Base-by-base conservation (phyloP, 2,329 filamentous ascomycete genomes). In the Epichloe glyceriae region DNA sequence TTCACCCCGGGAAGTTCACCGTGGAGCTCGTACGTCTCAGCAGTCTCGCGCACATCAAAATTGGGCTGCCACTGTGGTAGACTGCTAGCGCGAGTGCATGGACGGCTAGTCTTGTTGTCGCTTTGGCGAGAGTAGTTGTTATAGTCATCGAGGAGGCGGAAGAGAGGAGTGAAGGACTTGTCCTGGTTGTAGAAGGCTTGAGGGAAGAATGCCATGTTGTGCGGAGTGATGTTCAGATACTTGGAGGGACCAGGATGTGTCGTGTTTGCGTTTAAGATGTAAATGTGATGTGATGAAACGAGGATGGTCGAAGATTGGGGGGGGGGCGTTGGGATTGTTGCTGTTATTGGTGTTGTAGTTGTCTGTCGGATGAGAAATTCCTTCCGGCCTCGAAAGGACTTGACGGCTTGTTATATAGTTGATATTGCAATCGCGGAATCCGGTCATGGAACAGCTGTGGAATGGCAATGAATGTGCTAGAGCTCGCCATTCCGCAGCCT, bases 1-100 rank as follows among this genome's bases (percentile, higher is more conserved):
- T 78, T 77, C 58, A 90, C 73, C 50, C 87, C 87, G 0, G 86
- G 83, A 5, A 91, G 79, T 67, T 91, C 86, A 60, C 86, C 87
- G 60, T 90, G 80, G 19, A 91, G 82, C 67, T 91, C 83, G 63
- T 88, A 91, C 55, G 72, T 65, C 5, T 79, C 68, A 54, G 76
- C 75, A 12, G 76, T 78, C 70, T 93, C 87, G 64, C 79, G 82
- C 54, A 90, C 75, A 60, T 91, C 86, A 62, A 91, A 91, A 67
- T 82, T 85, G 50, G 86, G 87, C 52, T 79, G 76, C 76, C 88
- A 90, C 61, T 77, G 71, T 45, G 71, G 73, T 46, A 75, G 57
- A 52, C 55, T 57, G 30, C 53, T 51, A 44, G 60, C 60, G 33
- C 61, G 64, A 46, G 54, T 56, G 30, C 53, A 51, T 46, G 60